Conservation (phyloP, 2,329 filamentous ascomycete genomes). For the Geosmithia morbida region DNA sequence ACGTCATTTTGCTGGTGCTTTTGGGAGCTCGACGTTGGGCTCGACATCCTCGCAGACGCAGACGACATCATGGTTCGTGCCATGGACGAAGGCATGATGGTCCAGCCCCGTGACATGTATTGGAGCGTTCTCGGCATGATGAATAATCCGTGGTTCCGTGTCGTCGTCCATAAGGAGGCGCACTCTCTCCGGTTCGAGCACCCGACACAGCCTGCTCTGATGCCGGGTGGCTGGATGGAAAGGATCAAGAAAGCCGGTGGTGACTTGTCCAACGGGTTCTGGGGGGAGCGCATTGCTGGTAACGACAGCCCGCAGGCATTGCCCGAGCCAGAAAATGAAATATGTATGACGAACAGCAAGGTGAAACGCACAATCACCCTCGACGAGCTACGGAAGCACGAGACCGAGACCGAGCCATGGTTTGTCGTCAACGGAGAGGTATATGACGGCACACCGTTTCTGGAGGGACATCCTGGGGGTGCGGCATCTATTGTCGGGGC, state of each 20-base stretch:
- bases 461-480: constrained; percentile 75
- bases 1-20: constrained; percentile 86
- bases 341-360: constrained; percentile 62
- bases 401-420: constrained; percentile 55
- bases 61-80: constrained; percentile 68
- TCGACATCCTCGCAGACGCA: constrained; percentile 45
- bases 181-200: constrained; percentile 63
- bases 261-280: constrained; percentile 66
- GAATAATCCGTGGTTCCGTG: constrained; percentile 90
- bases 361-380: constrained; percentile 50
- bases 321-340: constrained; percentile 44
- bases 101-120: constrained; percentile 64
- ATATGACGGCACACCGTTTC: constrained; percentile 70
- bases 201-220: constrained; percentile 66
- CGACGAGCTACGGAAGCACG: constrained; percentile 58
- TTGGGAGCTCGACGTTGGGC: constrained; percentile 60
- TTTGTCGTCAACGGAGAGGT: constrained; percentile 83
- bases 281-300: constrained; percentile 59
- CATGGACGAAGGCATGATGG: constrained; percentile 55
- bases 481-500: constrained; percentile 71
- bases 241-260: constrained; percentile 71
- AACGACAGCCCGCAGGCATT: constrained; percentile 23
- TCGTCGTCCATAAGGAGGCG: constrained; percentile 58
- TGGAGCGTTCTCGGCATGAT: constrained; percentile 95
- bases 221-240: constrained; percentile 86